These are phyloP conservation scores for Sporothrix mexicana DNA, from an alignment of 2,329 filamentous ascomycete species.

Conservation along the genomic window DNA sequence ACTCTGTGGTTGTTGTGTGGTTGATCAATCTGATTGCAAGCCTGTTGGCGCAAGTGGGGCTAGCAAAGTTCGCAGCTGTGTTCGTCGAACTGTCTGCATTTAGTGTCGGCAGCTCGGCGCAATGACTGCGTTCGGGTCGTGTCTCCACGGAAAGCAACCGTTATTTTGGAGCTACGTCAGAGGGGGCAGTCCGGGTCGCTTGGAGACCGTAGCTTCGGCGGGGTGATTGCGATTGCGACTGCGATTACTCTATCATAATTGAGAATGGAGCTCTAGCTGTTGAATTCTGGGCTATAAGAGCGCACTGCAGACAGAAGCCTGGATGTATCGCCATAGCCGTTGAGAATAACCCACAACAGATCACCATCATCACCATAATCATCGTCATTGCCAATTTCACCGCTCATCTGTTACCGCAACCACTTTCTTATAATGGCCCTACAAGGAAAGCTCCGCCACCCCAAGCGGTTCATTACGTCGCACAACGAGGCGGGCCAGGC, in stretches of 20 bases:
- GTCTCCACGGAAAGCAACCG: neutral
- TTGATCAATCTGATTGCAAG: no score
- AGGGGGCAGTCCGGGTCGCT: neutral
- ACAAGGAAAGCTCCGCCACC: neutral
- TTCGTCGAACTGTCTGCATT: neutral
- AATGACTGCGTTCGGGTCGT: slow-evolving; percentile 2
- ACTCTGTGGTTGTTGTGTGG: no score
- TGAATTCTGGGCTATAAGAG: neutral
- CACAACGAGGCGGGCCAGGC: slow-evolving; percentile 17
- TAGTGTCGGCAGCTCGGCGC: neutral
- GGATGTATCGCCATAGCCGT: no score
- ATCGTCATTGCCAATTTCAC: neutral
- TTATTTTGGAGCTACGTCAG: neutral
- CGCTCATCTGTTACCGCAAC: neutral
- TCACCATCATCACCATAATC: no score
- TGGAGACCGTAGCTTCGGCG: neutral
- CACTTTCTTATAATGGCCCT: neutral
- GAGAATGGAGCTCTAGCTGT: no score
- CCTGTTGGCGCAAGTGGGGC: no score
- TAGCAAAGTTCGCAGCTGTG: neutral
- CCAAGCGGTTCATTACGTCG: slow-evolving; percentile 5
- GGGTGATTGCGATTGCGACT: neutral
- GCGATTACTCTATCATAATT: neutral
- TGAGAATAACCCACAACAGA: no score
- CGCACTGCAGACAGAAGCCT: neutral